These are phyloP conservation scores for Erythrophleum ivorense DNA, from an alignment of 331 rosid genomes.

Conservation along the genomic window DNA sequence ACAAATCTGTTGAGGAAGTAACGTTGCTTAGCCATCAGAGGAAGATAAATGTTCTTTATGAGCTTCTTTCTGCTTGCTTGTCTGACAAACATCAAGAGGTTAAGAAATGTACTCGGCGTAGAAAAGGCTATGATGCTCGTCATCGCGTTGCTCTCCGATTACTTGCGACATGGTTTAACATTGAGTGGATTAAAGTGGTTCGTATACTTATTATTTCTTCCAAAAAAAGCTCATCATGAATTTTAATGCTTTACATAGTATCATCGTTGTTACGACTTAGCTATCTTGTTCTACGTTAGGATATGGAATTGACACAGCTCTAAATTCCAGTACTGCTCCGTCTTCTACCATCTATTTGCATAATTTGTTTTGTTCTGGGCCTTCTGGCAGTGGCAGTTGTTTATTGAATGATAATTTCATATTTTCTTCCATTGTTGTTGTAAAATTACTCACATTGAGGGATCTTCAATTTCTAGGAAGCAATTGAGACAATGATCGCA, in stretches of 20 bases:
- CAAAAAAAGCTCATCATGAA: too few relatives aligned
- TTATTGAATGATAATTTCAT: too few relatives aligned
- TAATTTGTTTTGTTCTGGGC: too few relatives aligned
- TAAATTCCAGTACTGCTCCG: too few relatives aligned
- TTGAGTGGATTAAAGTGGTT: slow-evolving; percentile 81
- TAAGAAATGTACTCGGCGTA: slow-evolving; percentile 54
- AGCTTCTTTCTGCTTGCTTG: slow-evolving; percentile 83
- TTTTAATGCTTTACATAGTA: too few relatives aligned
- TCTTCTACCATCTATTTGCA: too few relatives aligned
- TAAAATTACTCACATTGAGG: neutral
- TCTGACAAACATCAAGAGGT: slow-evolving; percentile 56
- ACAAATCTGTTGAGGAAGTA: slow-evolving; percentile 63
- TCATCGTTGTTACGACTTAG: too few relatives aligned
- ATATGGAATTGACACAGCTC: too few relatives aligned
- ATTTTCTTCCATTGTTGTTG: too few relatives aligned
- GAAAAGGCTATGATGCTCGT: slow-evolving; percentile 88
- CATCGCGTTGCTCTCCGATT: slow-evolving; percentile 77
- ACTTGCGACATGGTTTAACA: slow-evolving; percentile 82
- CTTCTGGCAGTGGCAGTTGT: too few relatives aligned
- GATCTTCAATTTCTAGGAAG: slow-evolving; percentile 66
- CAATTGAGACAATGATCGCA: slow-evolving; percentile 81
- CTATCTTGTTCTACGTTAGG: too few relatives aligned
- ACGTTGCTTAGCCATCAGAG: slow-evolving; percentile 67
- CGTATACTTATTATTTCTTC: too few relatives aligned
- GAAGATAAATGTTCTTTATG: slow-evolving; percentile 74